Conservation (phyloP, 768 basidiomycete genomes). For the Inosperma sp. region DNA sequence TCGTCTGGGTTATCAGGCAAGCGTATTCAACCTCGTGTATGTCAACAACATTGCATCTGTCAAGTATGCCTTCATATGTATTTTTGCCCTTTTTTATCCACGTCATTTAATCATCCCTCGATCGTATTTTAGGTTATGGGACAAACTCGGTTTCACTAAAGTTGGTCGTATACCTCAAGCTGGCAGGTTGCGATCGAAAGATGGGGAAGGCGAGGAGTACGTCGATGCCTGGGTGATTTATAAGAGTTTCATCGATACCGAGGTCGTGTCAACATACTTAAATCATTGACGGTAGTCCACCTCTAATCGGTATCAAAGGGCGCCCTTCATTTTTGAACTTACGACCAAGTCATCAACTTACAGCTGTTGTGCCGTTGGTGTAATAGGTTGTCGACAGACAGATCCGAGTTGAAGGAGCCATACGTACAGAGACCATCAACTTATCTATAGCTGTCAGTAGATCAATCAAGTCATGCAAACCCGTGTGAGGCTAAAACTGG, state of each 20-base stretch:
- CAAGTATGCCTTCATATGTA: slow-evolving; percentile 41
- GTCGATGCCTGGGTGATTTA: slow-evolving; percentile 86
- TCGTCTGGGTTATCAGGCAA: slow-evolving; percentile 66
- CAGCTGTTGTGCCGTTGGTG: too few relatives aligned
- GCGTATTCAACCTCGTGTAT: slow-evolving; percentile 91
- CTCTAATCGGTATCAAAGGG: not conserved
- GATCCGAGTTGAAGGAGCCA: too few relatives aligned
- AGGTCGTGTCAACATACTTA: not conserved
- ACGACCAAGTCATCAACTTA: too few relatives aligned
- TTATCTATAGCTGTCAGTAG: too few relatives aligned
- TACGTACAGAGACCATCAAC: too few relatives aligned
- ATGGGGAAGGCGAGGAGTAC: slow-evolving; percentile 78
- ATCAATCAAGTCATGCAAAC: too few relatives aligned
- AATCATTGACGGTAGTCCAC: not conserved
- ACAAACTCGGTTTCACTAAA: slow-evolving; percentile 71
- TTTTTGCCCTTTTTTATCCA: slow-evolving; percentile 1
- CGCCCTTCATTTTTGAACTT: too few relatives aligned
- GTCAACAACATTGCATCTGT: slow-evolving; percentile 75
- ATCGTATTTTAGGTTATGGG: slow-evolving; percentile 62
- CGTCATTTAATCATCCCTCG: not conserved
- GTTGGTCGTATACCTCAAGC: slow-evolving; percentile 73
- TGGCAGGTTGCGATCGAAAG: slow-evolving; percentile 61
- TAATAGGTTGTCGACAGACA: too few relatives aligned
- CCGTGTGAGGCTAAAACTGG: too few relatives aligned
- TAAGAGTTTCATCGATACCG: slow-evolving; percentile 59